Percentiles rank a stretch among this genome's conserved stretches.
Conservation (phyloP, 2,329 filamentous ascomycete species). For the Cladosporium sp. region DNA sequence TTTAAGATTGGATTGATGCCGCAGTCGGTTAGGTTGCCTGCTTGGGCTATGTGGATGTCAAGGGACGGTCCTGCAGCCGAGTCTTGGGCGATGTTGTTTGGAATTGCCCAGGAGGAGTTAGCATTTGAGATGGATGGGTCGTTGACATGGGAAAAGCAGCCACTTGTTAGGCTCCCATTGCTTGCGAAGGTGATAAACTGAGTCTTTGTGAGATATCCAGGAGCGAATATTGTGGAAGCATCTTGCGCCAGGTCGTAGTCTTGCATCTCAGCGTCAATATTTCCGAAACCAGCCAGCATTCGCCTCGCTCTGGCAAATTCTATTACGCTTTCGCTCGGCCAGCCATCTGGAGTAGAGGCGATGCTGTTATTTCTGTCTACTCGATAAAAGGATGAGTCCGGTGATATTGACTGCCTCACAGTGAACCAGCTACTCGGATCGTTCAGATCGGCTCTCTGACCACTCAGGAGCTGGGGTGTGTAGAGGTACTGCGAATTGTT, state of each 20-base stretch:
- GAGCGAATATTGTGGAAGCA: conserved; percentile 48
- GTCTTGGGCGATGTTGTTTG: conserved; percentile 21
- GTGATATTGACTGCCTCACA: conserved; percentile 18
- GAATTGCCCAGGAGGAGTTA: conserved; percentile 53
- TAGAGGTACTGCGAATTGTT: conserved; percentile 52
- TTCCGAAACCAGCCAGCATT: conserved; percentile 53
- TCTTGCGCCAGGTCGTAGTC: conserved; percentile 55
- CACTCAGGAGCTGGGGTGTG: conserved; percentile 45
- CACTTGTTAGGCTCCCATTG: conserved; percentile 42
- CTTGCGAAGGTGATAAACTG: conserved; percentile 32
- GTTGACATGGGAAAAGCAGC: conserved; percentile 47
- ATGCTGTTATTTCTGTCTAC: conserved; percentile 29
- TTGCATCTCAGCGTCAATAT: conserved; percentile 54
- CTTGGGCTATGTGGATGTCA: conserved; percentile 25
- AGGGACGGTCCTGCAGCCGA: conserved; percentile 19
- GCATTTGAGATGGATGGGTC: conserved; percentile 38
- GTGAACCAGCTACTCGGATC: conserved; percentile 50
- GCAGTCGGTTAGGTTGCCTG: conserved; percentile 48
- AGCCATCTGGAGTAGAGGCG: conserved; percentile 53
- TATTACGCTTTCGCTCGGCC: conserved; percentile 59
- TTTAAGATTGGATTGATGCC: conserved; percentile 60
- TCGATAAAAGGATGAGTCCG: conserved; percentile 49
- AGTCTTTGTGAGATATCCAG: conserved; percentile 39
- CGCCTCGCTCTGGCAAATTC: conserved; percentile 53
- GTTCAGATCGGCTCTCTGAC: conserved; percentile 55